A percentile compares a stretch with the other conserved stretches of the same genome.
Conservation (phyloP, 2,329 filamentous ascomycete species). For the Beauveria pseudobassiana region DNA sequence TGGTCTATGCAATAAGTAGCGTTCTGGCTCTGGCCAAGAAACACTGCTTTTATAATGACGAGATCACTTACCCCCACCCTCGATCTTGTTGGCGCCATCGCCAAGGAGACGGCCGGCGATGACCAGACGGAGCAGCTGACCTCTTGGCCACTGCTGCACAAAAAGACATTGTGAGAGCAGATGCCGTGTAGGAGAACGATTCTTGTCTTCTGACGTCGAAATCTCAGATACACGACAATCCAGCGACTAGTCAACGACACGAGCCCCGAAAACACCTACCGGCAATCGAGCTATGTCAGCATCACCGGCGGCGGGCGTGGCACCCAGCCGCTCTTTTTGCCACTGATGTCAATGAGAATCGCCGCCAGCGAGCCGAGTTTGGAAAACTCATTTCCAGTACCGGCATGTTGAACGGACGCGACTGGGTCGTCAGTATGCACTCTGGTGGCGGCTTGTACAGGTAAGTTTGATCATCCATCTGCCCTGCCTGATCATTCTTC, state of each 20-base stretch:
- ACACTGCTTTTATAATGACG: slow-evolving; percentile 28
- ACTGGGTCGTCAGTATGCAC: slow-evolving; percentile 34
- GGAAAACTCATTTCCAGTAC: slow-evolving; percentile 24
- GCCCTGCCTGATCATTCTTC: no score
- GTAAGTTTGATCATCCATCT: neutral
- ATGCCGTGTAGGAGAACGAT: neutral
- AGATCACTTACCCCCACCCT: slow-evolving; percentile 22
- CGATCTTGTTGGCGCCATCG: neutral
- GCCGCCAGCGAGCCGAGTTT: slow-evolving; percentile 28
- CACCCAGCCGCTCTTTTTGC: slow-evolving; percentile 30
- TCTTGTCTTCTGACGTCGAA: neutral
- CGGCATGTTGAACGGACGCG: slow-evolving; percentile 25
- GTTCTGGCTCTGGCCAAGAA: slow-evolving; percentile 26
- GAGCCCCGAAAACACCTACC: slow-evolving; percentile 27
- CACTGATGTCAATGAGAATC: slow-evolving; percentile 33
- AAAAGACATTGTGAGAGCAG: slow-evolving; percentile 18
- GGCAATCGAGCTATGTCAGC: slow-evolving; percentile 30
- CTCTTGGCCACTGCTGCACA: slow-evolving; percentile 16
- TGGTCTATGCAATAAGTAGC: slow-evolving; percentile 21
- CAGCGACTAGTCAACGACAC: slow-evolving; percentile 28
- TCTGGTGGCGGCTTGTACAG: slow-evolving; percentile 27
- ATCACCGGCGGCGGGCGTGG: slow-evolving; percentile 32
- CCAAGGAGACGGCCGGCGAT: slow-evolving; percentile 6
- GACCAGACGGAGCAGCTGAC: neutral
- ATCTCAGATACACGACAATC: slow-evolving; percentile 25